A percentile compares a stretch with the other conserved stretches of the same genome.
Evolutionary conservation across 1,139 yeast species (phyloP).

Genomic region (Diutina sp.): DNA sequence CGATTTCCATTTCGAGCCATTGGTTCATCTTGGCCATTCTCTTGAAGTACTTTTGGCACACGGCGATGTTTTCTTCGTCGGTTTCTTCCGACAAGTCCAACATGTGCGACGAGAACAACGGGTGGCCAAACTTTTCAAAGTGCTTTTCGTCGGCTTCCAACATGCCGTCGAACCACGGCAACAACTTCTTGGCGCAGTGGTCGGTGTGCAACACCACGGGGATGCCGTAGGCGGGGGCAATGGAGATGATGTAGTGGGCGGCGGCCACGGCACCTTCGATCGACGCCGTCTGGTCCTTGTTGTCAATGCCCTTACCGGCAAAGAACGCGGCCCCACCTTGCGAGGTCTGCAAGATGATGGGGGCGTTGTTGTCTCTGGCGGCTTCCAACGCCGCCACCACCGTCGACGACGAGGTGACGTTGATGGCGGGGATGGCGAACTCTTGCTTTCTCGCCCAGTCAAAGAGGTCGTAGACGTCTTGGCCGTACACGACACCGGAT

Average conservation of each 20-base stretch:
- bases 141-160: slow-evolving; percentile 91
- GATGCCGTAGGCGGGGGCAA: slow-evolving; percentile 93
- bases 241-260: slow-evolving; percentile 92
- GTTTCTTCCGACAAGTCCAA: slow-evolving; percentile 94
- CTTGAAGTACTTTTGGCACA: slow-evolving; percentile 89
- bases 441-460: slow-evolving; percentile 88
- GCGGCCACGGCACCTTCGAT: slow-evolving; percentile 96
- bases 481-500: slow-evolving; percentile 98
- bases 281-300: slow-evolving; percentile 88
- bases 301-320: slow-evolving; percentile 97
- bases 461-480: slow-evolving; percentile 86
- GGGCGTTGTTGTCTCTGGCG: slow-evolving; percentile 91
- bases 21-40: slow-evolving; percentile 92
- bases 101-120: slow-evolving; percentile 98
- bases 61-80: slow-evolving; percentile 89
- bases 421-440: slow-evolving; percentile 97
- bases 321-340: slow-evolving; percentile 99
- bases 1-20: slow-evolving; percentile 99
- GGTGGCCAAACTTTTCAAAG: slow-evolving; percentile 78
- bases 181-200: slow-evolving; percentile 96
- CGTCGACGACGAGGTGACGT: slow-evolving; percentile 95
- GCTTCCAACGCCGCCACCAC: slow-evolving; percentile 97
- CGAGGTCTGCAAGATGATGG: slow-evolving; percentile 93
- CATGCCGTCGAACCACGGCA: slow-evolving; percentile 99
- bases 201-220: slow-evolving; percentile 97